phyloP scores from a whole-genome alignment of 192 early-diverging fungal species.

The Piromyces finnis region DNA sequence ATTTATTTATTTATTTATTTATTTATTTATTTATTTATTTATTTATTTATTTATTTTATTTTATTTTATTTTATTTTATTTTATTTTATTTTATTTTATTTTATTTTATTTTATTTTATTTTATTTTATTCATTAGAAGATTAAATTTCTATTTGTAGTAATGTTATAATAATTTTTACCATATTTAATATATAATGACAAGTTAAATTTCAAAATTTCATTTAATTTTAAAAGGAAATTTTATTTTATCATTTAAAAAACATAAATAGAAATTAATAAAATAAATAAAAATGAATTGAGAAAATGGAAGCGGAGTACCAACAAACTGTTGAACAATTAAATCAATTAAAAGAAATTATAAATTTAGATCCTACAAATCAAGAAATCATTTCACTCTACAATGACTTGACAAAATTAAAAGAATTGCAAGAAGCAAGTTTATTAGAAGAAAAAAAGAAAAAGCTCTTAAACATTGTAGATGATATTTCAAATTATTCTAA shows the following conservation, averaged over 20 bases:
- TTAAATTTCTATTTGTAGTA: no score
- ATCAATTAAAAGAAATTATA: background rate
- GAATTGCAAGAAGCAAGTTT: background rate
- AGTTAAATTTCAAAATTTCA: no score
- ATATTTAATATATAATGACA: no score
- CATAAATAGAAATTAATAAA: no score
- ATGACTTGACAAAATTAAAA: background rate
- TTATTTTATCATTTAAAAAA: background rate
- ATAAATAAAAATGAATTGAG: background rate
- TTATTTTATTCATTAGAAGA: no score
- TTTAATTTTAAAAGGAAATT: background rate
- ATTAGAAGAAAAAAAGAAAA: background rate
- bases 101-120: no score
- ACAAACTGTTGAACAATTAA: background rate
- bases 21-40: no score
- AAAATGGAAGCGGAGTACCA: background rate
- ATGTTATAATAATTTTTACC: no score
- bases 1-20: no score
- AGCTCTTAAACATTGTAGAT: background rate
- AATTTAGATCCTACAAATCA: background rate
- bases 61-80: no score
- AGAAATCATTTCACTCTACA: background rate
- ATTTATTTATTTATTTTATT: no score
- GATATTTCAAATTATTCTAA: background rate
- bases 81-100: no score